Base-by-base conservation (phyloP, 768 basidiomycete species). In the Cystofilobasidium capitatum region DNA sequence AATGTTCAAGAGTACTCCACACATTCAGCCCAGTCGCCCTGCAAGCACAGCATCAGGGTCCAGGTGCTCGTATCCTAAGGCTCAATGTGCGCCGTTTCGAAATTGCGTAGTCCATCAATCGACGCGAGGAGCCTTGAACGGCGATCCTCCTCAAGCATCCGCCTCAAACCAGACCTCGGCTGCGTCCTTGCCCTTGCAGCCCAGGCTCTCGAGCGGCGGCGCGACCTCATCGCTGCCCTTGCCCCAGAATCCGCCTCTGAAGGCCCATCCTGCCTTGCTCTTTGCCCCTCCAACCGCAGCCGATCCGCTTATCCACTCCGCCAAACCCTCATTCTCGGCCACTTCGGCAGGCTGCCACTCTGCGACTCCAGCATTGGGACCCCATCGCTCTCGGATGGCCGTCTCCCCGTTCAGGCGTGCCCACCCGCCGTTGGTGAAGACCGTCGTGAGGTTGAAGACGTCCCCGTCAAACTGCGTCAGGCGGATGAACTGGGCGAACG, bases 101-200 rank as follows among this genome's bases (percentile, higher is more conserved):
- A n/a, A n/a, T n/a, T n/a, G n/a, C n/a, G n/a, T n/a, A n/a, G n/a
- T n/a, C n/a, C n/a, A n/a, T n/a, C n/a, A n/a, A n/a, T n/a, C n/a
- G n/a, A n/a, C n/a, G n/a, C n/a, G n/a, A n/a, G n/a, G n/a, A n/a
- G n/a, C n/a, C n/a, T n/a, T n/a, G n/a, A n/a, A n/a, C n/a, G n/a
- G n/a, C n/a, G n/a, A n/a, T n/a, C 29, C 31, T 16, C 10, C 51
- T 54, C 49, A 31, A 7, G 29, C 44, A 33, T 33, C 58, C 45
- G 44, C 44, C 20, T 45, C 61, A 13, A 29, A 62, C 44, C 61
- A 62, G 33, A 62, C 61, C 33, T 62, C 61, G 6, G 61, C 61
- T 22, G 61, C 61, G 29, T 62, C 61, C 61, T 24, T 31, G 10
- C 44, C 61, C 22, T 3, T 62, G 42, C 44, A 45, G 8, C 61